Evolutionary conservation across 2,329 filamentous ascomycete genomes (phyloP).

Genomic region (Xylariaceae sp.): DNA sequence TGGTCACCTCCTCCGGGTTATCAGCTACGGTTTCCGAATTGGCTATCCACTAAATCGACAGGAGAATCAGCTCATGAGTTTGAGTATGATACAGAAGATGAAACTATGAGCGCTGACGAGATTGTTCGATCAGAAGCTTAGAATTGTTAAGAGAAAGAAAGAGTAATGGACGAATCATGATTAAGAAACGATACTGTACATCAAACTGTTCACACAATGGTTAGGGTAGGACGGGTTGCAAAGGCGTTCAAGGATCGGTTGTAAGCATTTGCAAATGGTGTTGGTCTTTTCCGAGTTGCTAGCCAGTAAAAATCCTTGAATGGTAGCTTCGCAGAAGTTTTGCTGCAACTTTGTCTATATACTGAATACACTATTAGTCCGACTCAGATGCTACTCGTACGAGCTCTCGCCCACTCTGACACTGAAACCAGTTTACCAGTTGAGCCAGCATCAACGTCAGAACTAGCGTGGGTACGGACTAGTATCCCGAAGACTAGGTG

Average conservation of each 20-base stretch:
- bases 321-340: neutral
- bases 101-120: constrained; percentile 35
- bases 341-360: neutral
- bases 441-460: too few relatives aligned
- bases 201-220: constrained; percentile 6
- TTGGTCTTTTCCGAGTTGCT: constrained; percentile 18
- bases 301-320: constrained; percentile 20
- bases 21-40: constrained; percentile 41
- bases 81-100: constrained; percentile 37
- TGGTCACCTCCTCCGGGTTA: constrained; percentile 39
- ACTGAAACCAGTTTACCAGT: too few relatives aligned
- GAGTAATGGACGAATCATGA: constrained; percentile 2
- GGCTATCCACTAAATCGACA: constrained; percentile 39
- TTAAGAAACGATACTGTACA: constrained; percentile 5
- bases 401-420: too few relatives aligned
- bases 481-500: too few relatives aligned
- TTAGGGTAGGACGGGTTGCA: constrained; percentile 9
- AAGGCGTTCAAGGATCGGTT: constrained; percentile 6
- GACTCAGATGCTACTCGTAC: neutral
- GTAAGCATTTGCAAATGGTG: constrained; percentile 13
- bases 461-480: too few relatives aligned
- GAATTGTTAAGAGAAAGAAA: neutral
- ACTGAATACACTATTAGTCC: neutral
- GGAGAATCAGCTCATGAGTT: constrained; percentile 39
- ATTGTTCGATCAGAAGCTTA: constrained; percentile 13